phyloP scores from a whole-genome alignment of 2,329 filamentous ascomycete genomes.

The Diaporthe caulivora region DNA sequence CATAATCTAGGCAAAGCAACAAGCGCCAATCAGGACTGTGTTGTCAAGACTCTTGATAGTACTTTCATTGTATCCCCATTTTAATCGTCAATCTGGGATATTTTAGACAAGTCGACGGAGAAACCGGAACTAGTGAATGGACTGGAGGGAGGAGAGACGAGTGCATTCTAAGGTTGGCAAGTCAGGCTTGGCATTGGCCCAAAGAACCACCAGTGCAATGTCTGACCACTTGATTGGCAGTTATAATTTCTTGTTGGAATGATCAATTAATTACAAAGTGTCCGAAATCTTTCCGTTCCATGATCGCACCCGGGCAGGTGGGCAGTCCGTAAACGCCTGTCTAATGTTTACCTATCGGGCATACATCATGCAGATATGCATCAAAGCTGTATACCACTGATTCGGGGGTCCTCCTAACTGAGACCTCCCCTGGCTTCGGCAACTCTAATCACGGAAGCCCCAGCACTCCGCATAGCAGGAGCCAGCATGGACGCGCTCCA shows the following conservation, averaged over 20 bases:
- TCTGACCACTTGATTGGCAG: background rate
- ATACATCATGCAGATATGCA: background rate
- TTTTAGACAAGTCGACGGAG: background rate
- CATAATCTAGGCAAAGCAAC: background rate
- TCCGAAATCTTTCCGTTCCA: background rate
- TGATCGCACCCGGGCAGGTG: background rate
- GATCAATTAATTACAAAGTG: background rate
- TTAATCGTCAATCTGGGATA: background rate
- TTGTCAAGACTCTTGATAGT: background rate
- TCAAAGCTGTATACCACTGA: background rate
- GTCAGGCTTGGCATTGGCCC: background rate
- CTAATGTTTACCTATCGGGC: background rate
- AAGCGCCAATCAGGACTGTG: background rate
- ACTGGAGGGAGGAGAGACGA: background rate
- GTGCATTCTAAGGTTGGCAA: background rate
- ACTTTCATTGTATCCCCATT: background rate
- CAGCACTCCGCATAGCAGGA: slow-evolving; percentile 10
- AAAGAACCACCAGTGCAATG: background rate
- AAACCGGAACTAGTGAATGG: background rate
- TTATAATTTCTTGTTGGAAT: background rate
- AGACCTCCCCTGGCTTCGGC: slow-evolving; percentile 23
- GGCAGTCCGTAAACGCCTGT: background rate
- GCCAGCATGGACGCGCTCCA: slow-evolving; percentile 35
- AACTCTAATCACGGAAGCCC: slow-evolving; percentile 10
- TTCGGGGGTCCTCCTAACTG: background rate